These are phyloP conservation scores for Apiotrichum domesticum DNA, from an alignment of 1,284 basidiomycete genomes.

Conservation along the genomic window DNA sequence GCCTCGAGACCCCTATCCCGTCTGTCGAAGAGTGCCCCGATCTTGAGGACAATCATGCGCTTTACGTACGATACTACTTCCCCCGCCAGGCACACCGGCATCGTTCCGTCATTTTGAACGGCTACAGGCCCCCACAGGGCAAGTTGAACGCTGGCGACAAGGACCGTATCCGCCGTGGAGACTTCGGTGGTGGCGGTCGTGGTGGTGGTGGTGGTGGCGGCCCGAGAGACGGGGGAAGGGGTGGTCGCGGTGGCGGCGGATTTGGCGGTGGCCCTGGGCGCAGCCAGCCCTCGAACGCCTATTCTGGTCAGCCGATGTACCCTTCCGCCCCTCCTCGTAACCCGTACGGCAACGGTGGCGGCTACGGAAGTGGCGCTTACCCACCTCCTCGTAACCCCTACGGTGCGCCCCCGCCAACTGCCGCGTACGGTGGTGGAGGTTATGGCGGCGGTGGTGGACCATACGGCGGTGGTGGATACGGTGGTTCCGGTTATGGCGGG, in stretches of 20 bases:
- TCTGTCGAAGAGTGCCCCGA: conserved; percentile 54
- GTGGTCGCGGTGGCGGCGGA: conserved; percentile 1
- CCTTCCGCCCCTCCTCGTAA: conserved; percentile 1
- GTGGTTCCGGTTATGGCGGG: neutral
- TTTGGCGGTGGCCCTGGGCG: conserved; percentile 1
- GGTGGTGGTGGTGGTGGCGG: neutral
- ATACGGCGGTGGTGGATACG: conserved; percentile 5
- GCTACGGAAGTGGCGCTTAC: neutral
- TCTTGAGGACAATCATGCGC: conserved; percentile 75
- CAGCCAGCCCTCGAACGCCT: neutral
- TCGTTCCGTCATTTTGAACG: conserved; percentile 73
- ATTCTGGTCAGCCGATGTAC: neutral
- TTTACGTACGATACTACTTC: conserved; percentile 85
- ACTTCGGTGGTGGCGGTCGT: conserved; percentile 27
- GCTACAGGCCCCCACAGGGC: conserved; percentile 49
- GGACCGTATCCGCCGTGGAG: too few species aligned
- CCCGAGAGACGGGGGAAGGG: neutral
- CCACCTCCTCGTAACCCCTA: neutral
- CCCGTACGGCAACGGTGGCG: neutral
- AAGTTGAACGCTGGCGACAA: too few species aligned
- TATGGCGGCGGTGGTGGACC: neutral
- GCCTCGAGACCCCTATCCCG: conserved; percentile 69
- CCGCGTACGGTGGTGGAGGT: neutral
- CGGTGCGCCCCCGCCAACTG: neutral
- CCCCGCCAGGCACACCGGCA: conserved; percentile 81